Base-by-base conservation (phyloP, 805 yeast genomes). In the Candida peoriensis region DNA sequence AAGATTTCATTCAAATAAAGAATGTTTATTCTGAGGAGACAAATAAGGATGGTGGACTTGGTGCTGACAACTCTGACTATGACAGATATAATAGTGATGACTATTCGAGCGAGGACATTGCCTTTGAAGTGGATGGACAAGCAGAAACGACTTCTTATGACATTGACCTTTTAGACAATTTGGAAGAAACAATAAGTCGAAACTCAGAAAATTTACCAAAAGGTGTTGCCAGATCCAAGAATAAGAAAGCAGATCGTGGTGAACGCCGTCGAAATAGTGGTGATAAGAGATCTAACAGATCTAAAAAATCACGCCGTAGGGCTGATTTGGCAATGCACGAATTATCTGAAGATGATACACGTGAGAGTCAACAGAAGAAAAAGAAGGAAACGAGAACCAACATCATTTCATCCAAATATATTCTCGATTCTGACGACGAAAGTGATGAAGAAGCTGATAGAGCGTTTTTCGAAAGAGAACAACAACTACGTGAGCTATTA, bases 401-500 rank as follows among this genome's bases (percentile, higher is more conserved):
- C 6, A 19, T 14, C 33, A 64, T 70, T 28, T 79, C 87, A 1
- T 58, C 78, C 4, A 77, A 71, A 36, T 71, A 58, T 43, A 70
- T 81, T 30, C 63, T 63, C 33, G 80, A 72, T 34, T 76, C 84
- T 2, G 87, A 79, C 50, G 84, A 78, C 47, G 78, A 70, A 9
- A 65, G 74, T 5, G 85, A 78, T 47, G 75, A 66, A 11, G 85
- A 76, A 30, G 63, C 64, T 26, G 74, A 69, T 33, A 51, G 48
- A 3, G 65, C 47, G 20, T 81, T 81, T 49, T 81, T 72, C 50
- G 76, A 57, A 28, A 66, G 74, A 38, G 89, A 81, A 46, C 63
- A 64, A 36, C 55, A 61, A 37, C 59, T 77, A 29, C 72, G 79
- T 30, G 54, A 48, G 24, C 32, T 61, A 7, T 30, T 50, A 19